Base-by-base conservation (phyloP, 345 rosid species). In the Salix exigua region DNA sequence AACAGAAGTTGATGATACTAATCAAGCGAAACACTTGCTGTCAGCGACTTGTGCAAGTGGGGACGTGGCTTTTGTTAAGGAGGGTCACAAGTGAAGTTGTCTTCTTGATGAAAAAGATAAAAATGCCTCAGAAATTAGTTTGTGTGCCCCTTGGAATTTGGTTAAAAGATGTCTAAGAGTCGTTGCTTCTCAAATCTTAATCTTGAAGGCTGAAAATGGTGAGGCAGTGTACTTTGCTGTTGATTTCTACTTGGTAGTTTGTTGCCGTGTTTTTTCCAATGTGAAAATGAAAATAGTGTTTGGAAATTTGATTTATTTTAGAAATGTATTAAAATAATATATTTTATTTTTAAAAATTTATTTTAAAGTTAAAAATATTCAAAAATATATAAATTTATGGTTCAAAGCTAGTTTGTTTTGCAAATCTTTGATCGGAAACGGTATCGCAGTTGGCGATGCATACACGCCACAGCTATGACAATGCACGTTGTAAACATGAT, bases 41-140 rank as follows among this genome's bases (percentile, higher is more conserved):
- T 77, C 88, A 4, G 83, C 90, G 50, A 67, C 66, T 53, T 68
- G 72, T 16, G 80, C 64, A 42, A 66, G 63, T 60, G 78, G 72
- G 60, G 89, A 88, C n/a, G 81, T 91, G 74, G 55, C 90, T 75
- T 89, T 91, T 76, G 81, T 89, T 37, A 89, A 76, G 79, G 93
- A 88, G 79, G 62, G 71, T 25, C 62, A 65, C 55, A 81, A 53
- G 25, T 78, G 83, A 82, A 73, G 8, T 23, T 48, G 53, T 72
- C 77, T 23, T 66, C 1, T 9, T 55, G 61, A 37, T 68, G 31
- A n/a, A 42, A 33, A 10, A 12, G 71, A 68, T n/a, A 23, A 66
- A n/a, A 14, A 18, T 40, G 50, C 31, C 44, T 23, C 9, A 40
- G 6, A 68, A 14, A 38, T 30, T 14, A n/a, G 31, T 40, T 55